Conservation (phyloP, 73 alveolate species). For the Stentor coeruleus region DNA sequence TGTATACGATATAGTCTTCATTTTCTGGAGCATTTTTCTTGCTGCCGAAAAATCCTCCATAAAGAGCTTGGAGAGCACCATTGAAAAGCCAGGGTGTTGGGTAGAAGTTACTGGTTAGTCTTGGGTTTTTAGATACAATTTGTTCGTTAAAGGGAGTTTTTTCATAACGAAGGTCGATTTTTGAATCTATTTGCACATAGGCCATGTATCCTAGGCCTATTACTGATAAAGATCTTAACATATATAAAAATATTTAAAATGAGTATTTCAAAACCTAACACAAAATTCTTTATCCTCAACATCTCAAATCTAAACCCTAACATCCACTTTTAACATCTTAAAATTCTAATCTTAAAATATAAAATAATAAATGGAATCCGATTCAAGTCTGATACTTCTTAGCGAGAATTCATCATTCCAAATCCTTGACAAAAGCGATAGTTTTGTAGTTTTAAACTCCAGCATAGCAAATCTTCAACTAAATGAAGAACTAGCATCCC, state of each 20-base stretch:
- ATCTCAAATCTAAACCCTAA: neutral
- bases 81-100: slow-evolving; percentile 6
- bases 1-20: neutral
- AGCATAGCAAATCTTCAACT: neutral
- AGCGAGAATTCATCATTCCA: neutral
- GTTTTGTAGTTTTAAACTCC: neutral
- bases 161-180: too few relatives aligned
- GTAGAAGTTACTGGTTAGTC: neutral
- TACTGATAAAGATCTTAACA: too few relatives aligned
- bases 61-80: slow-evolving; percentile 7
- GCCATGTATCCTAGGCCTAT: too few relatives aligned
- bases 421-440: neutral
- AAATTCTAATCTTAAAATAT: neutral
- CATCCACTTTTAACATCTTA: neutral
- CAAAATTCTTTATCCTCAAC: neutral
- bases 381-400: neutral
- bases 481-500: neutral
- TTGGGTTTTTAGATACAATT: neutral
- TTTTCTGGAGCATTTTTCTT: neutral
- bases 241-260: too few relatives aligned
- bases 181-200: neutral
- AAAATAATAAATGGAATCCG: neutral
- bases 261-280: too few relatives aligned
- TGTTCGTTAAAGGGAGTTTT: neutral
- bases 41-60: neutral